Evolutionary conservation across 1,284 basidiomycete species (phyloP).

Genomic region (Inonotus obliquus): DNA sequence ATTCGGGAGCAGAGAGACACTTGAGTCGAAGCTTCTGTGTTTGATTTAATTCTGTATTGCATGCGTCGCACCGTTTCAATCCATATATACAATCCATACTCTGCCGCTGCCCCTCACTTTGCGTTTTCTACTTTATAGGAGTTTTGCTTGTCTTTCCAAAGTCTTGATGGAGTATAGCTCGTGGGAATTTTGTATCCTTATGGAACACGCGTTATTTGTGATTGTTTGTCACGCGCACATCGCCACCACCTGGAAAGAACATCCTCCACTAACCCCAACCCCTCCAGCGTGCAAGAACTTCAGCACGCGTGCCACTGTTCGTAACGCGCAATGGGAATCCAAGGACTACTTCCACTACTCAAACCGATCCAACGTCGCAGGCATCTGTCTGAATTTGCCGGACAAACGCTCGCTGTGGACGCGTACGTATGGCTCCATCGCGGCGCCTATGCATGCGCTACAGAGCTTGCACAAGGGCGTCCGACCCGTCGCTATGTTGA

Average conservation of each 20-base stretch:
- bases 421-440: constrained; percentile 98
- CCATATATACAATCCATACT: no score
- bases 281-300: background rate
- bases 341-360: constrained; percentile 88
- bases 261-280: background rate
- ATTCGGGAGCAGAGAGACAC: background rate
- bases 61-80: no score
- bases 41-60: no score
- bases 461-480: constrained; percentile 84
- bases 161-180: background rate
- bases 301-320: background rate
- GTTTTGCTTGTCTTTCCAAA: no score
- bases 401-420: constrained; percentile 80
- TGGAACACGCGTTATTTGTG: background rate
- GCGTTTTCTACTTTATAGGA: no score
- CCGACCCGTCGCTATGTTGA: constrained; percentile 88
- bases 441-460: constrained; percentile 88
- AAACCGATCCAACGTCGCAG: constrained; percentile 83
- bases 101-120: no score
- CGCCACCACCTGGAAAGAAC: no score
- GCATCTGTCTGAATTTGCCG: constrained; percentile 78
- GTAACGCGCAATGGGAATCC: constrained; percentile 77
- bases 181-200: background rate
- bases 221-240: background rate
- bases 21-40: no score